phyloP scores from a whole-genome alignment of 768 basidiomycete species.

The Rhizopogon salebrosus region DNA sequence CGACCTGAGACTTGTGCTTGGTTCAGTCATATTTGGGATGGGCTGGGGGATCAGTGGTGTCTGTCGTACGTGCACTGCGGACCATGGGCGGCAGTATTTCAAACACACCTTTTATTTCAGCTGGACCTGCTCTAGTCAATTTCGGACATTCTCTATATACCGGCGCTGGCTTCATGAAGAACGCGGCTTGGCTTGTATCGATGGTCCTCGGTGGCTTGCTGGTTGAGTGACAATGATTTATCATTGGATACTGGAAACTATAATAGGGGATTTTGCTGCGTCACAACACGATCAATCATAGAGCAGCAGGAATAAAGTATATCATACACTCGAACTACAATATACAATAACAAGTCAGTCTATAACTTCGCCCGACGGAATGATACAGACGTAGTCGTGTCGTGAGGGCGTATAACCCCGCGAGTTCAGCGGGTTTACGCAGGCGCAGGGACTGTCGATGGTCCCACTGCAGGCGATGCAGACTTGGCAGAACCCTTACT shows the following conservation, averaged over 20 bases:
- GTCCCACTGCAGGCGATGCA: conserved; percentile 7
- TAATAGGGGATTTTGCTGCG: background rate
- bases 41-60: conserved; percentile 60
- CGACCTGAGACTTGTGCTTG: conserved; percentile 41
- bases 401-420: background rate
- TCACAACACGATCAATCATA: background rate
- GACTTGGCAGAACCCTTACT: conserved; percentile 43
- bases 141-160: conserved; percentile 44
- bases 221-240: background rate
- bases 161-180: conserved; percentile 27
- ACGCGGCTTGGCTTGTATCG: conserved; percentile 36
- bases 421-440: conserved; percentile 7
- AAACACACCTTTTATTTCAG: conserved; percentile 25
- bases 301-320: background rate
- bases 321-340: background rate
- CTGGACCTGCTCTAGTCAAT: conserved; percentile 60
- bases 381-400: background rate
- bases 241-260: background rate
- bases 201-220: conserved; percentile 22
- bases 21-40: conserved; percentile 53
- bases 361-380: background rate
- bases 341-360: background rate
- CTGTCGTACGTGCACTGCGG: conserved; percentile 44
- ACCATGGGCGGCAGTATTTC: background rate
- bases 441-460: conserved; percentile 5